These are phyloP conservation scores for Paraphysoderma sedebokerense DNA, from an alignment of 371 early-diverging fungal species.

Conservation along the genomic window DNA sequence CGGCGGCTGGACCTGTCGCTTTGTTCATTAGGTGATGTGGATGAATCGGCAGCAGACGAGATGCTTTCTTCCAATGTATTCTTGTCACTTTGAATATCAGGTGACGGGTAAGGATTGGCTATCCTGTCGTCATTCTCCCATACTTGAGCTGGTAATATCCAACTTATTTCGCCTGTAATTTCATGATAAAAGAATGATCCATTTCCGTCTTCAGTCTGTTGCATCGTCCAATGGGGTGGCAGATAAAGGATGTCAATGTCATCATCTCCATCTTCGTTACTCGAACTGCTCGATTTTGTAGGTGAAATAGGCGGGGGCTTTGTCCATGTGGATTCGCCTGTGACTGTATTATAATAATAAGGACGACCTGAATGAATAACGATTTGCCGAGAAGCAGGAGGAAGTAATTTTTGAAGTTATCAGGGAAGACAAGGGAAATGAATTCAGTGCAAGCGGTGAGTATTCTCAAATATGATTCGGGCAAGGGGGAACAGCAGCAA, in stretches of 20 bases:
- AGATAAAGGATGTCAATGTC: slow-evolving; percentile 3
- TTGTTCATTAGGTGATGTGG: no score
- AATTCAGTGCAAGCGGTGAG: no score
- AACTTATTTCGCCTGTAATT: slow-evolving; percentile 25
- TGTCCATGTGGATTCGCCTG: not conserved
- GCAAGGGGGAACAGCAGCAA: no score
- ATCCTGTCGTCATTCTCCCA: not conserved
- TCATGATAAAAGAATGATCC: slow-evolving; percentile 24
- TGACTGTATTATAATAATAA: no score
- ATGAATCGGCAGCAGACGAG: not conserved
- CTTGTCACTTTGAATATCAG: not conserved
- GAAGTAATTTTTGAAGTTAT: no score
- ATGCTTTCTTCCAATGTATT: not conserved
- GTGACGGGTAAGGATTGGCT: not conserved
- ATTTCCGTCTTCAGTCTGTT: slow-evolving; percentile 23
- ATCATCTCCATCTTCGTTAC: not conserved
- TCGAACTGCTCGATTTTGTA: not conserved
- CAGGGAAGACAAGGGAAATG: no score
- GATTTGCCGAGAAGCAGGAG: no score
- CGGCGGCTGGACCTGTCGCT: no score
- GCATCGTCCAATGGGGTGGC: slow-evolving; percentile 24
- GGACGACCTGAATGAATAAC: no score
- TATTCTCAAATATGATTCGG: no score
- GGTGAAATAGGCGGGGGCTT: not conserved
- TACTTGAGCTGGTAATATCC: slow-evolving; percentile 16